Percentiles rank a stretch among this genome's conserved stretches.
Conservation (phyloP, 257 asterid genomes). For the Solanum virginianum region DNA sequence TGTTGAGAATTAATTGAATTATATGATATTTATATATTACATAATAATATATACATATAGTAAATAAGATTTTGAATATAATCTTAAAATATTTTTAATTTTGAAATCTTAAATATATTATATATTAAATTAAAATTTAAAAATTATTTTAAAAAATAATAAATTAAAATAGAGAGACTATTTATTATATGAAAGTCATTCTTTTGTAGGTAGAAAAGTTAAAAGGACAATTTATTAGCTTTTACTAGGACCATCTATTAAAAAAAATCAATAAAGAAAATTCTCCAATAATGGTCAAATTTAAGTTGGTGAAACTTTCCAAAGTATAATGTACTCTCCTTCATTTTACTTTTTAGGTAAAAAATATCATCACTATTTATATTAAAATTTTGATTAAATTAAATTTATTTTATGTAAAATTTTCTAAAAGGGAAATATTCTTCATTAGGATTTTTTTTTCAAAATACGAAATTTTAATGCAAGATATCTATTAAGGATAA, state of each 20-base stretch:
- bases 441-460: not conserved
- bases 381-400: not conserved
- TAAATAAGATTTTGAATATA: too few species aligned
- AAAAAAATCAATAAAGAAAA: not conserved
- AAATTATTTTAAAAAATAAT: too few species aligned
- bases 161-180: too few species aligned
- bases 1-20: too few species aligned
- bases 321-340: not conserved
- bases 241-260: not conserved
- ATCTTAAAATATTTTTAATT: too few species aligned
- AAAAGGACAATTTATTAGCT: not conserved
- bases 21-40: too few species aligned
- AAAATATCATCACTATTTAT: not conserved
- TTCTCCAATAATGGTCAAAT: not conserved
- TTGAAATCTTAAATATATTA: too few species aligned
- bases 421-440: not conserved
- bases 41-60: too few species aligned
- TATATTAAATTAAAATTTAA: too few species aligned
- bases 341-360: not conserved
- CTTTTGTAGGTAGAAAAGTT: not conserved
- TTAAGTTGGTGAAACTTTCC: not conserved
- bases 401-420: not conserved
- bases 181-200: not conserved
- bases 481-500: not conserved
- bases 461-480: accelerated